Base-by-base conservation (phyloP, 2,329 filamentous ascomycete species). In the Domatiomyces catenatus region DNA sequence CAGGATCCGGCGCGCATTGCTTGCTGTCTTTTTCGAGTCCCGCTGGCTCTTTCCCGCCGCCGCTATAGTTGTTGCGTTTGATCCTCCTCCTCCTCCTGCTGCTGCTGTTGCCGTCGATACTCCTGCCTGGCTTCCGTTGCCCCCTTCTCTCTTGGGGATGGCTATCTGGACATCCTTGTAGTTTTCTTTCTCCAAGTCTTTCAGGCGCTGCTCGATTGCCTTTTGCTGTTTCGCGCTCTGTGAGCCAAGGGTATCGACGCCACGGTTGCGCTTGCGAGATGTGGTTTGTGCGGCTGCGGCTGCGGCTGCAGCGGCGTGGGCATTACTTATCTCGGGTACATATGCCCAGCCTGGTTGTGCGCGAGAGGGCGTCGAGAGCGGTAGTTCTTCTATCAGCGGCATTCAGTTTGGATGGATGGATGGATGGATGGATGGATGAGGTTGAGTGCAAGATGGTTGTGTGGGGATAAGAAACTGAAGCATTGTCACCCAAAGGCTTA, bases 141-240 rank as follows among this genome's bases (percentile, higher is more conserved):
- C 0, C 8, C 48, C 50, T 22, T 58, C 58, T 48, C 53, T 80
- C 2, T 90, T 71, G 0, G 82, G 72, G 48, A 93, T 87, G n/a
- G 75, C 71, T 1, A 60, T 55, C 17, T 51, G 24, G 10, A 79
- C 78, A 57, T 90, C 85, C 52, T 76, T 73, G 60, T 82, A 76
- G 56, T 83, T 86, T 63, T 96, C 92, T 48, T 80, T 79, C 62
- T 93, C 86, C 36, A 98, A 74, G 42, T 85, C 82, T 54, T 86
- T 82, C 46, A 96, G 76, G 60, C 92, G 86, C 58, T 87, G 84
- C 50, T 85, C 75, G 48, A 89, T 77, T 58, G 87, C 89, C 44
- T 83, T 81, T 62, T 90, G 84, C 65, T 93, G 86, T 50, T 87
- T 76, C n/a, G 85, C 84, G 28, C 80, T 75, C 59, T 93, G 85